Evolutionary conservation across 805 yeast species (phyloP).

Genomic region (Barnettozyma populi): DNA sequence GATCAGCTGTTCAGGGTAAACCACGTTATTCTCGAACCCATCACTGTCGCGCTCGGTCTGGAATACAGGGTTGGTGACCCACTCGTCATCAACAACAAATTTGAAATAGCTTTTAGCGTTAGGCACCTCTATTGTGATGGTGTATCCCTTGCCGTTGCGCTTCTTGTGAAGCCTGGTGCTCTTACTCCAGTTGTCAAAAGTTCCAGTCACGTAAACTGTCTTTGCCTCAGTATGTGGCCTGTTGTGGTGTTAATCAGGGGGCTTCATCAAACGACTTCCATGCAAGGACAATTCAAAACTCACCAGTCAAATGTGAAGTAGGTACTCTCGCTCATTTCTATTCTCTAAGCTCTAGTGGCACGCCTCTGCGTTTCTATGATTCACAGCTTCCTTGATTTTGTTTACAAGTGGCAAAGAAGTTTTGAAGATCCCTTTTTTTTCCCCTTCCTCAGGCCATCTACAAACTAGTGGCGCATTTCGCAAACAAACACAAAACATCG

Average conservation of each 20-base stretch:
- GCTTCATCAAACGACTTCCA: too few species aligned
- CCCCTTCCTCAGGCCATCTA: too few species aligned
- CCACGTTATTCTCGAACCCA: constrained; percentile 50
- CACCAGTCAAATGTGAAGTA: constrained; percentile 13
- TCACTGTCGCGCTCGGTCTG: constrained; percentile 34
- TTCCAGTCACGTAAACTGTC: constrained; percentile 55
- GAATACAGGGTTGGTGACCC: constrained; percentile 40
- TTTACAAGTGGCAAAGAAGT: background rate
- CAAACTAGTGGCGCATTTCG: background rate
- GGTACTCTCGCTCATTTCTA: constrained; percentile 1
- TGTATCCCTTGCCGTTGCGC: constrained; percentile 33
- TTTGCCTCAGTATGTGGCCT: constrained; percentile 28
- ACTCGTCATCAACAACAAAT: constrained; percentile 54
- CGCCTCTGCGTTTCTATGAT: background rate
- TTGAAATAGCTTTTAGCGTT: constrained; percentile 39
- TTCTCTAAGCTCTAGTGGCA: background rate
- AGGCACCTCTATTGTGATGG: constrained; percentile 40
- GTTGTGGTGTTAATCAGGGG: too few species aligned
- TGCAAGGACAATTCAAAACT: background rate
- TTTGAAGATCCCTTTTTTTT: background rate
- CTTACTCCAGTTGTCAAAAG: constrained; percentile 52
- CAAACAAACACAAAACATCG: background rate
- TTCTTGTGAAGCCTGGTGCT: constrained; percentile 36
- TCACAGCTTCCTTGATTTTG: background rate
- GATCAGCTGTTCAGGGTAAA: constrained; percentile 30